A percentile compares a stretch with the other conserved stretches of the same genome.
These are phyloP conservation scores for Cucumis hystrix DNA, from an alignment of 306 rosid species.

Conservation along the genomic window DNA sequence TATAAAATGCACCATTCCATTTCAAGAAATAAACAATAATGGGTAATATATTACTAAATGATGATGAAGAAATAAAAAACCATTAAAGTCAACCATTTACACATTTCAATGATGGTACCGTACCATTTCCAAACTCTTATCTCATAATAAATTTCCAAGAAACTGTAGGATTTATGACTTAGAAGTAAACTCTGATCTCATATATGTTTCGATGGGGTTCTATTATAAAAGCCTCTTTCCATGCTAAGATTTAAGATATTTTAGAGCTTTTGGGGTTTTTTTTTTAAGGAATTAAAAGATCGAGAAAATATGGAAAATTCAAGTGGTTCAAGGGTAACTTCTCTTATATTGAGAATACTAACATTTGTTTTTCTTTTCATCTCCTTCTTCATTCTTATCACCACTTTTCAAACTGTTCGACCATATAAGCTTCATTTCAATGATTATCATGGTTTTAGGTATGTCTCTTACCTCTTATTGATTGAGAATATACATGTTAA, in stretches of 20 bases:
- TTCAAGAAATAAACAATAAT: background rate
- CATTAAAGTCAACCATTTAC: background rate
- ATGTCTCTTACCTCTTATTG: background rate
- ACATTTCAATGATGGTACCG: background rate
- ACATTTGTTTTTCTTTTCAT: constrained; percentile 30
- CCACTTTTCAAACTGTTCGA: background rate
- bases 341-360: constrained; percentile 31
- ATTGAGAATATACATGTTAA: no score
- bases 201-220: background rate
- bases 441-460: background rate
- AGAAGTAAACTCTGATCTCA: background rate
- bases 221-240: background rate
- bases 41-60: background rate
- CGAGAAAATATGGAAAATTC: constrained; percentile 8
- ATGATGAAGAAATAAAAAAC: background rate
- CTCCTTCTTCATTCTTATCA: constrained; percentile 32
- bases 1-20: background rate
- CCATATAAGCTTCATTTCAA: background rate
- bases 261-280: background rate
- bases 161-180: background rate
- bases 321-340: constrained; percentile 19
- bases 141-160: background rate
- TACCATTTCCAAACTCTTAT: background rate
- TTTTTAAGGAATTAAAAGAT: background rate
- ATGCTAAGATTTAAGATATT: background rate